These are phyloP conservation scores for Glaciozyma antarctica DNA, from an alignment of 768 basidiomycete species.

Conservation along the genomic window DNA sequence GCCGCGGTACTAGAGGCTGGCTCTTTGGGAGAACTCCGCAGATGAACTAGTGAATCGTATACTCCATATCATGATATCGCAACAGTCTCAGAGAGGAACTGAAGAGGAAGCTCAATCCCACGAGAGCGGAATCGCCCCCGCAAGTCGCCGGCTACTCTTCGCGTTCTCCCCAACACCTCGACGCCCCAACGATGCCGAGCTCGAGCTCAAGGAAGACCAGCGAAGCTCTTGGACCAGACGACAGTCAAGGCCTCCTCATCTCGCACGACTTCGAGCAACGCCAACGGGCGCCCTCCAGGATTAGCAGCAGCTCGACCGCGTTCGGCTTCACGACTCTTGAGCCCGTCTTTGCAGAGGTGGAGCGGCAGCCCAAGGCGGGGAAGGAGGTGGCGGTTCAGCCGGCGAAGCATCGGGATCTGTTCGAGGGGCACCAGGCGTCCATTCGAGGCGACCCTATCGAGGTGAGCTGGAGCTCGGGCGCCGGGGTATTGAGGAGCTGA, in stretches of 20 bases:
- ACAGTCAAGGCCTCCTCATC: conserved; percentile 11
- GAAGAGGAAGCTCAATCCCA: too few relatives aligned
- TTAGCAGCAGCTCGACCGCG: conserved; percentile 6
- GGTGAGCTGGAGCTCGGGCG: not conserved
- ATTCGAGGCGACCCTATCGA: conserved; percentile 15
- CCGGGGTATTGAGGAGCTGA: not conserved
- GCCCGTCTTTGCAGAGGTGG: not conserved
- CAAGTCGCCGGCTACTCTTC: too few relatives aligned
- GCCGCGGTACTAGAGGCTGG: conserved; percentile 24
- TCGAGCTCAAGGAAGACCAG: too few relatives aligned
- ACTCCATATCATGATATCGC: too few relatives aligned
- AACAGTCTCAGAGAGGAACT: too few relatives aligned
- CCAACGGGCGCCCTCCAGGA: not conserved
- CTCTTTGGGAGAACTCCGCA: too few relatives aligned
- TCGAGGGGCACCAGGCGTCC: conserved; percentile 6
- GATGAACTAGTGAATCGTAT: too few relatives aligned
- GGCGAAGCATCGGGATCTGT: conserved; percentile 16
- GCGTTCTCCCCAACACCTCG: too few relatives aligned
- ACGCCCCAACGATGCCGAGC: too few relatives aligned
- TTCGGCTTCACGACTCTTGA: conserved; percentile 15
- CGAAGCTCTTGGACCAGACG: conserved; percentile 14
- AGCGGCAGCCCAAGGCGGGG: not conserved
- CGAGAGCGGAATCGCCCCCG: too few relatives aligned
- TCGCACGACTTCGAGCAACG: conserved; percentile 12
- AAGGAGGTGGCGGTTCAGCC: not conserved